phyloP scores from a whole-genome alignment of 1,139 yeast genomes.

The Kodamaea suecica region DNA sequence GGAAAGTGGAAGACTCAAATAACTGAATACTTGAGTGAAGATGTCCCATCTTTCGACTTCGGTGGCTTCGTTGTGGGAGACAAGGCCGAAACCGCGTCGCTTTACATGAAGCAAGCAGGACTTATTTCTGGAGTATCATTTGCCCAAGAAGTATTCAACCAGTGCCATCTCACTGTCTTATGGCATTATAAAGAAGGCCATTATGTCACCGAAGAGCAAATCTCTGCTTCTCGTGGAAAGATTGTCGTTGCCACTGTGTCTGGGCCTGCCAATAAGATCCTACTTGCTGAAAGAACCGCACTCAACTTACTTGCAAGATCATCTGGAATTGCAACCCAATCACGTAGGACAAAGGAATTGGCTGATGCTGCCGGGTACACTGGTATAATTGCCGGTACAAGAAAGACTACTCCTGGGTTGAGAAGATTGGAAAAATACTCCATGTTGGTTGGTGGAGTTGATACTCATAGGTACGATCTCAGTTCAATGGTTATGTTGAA shows the following conservation, averaged over 20 bases:
- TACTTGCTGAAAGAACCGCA: conserved; percentile 84
- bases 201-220: conserved; percentile 42
- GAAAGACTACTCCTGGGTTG: conserved; percentile 96
- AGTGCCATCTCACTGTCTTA: conserved; percentile 65
- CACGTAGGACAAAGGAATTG: conserved; percentile 52
- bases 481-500: conserved; percentile 95
- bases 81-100: conserved; percentile 64
- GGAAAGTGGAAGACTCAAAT: conserved; percentile 81
- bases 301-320: conserved; percentile 78
- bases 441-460: conserved; percentile 94
- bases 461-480: conserved; percentile 86
- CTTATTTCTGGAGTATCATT: conserved; percentile 87
- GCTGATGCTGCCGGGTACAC: conserved; percentile 72
- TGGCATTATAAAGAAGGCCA: conserved; percentile 77
- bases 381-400: conserved; percentile 93
- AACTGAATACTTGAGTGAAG: conserved; percentile 75
- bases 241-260: conserved; percentile 71
- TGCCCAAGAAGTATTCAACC: conserved; percentile 79
- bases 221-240: conserved; percentile 47
- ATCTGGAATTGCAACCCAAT: conserved; percentile 87
- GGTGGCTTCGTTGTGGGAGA: conserved; percentile 95
- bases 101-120: conserved; percentile 79
- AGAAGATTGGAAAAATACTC: conserved; percentile 86
- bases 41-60: conserved; percentile 88
- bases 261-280: conserved; percentile 76